A percentile compares a stretch with the other conserved stretches of the same genome.
Conservation (phyloP, 805 yeast genomes). For the Saccharomycopsis selenospora region DNA sequence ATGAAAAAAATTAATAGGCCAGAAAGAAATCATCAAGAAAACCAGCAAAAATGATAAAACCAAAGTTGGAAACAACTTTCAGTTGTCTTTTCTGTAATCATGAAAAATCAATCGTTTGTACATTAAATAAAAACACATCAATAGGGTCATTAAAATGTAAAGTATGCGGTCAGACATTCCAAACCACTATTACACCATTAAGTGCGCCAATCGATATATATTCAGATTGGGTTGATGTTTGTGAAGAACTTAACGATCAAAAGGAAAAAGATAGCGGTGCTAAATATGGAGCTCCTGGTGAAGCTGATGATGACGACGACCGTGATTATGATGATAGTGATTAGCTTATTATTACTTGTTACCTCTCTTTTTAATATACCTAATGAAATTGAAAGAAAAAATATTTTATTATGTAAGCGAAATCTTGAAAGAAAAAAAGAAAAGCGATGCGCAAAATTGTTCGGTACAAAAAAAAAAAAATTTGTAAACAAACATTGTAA, state of each 20-base stretch:
- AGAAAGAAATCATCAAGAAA: constrained; percentile 79
- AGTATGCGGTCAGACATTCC: constrained; percentile 90
- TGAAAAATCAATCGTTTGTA: constrained; percentile 83
- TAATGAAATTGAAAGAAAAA: too few relatives aligned
- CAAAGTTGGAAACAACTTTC: constrained; percentile 72
- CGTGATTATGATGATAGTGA: constrained; percentile 1
- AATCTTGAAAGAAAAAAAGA: too few relatives aligned
- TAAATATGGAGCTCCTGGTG: constrained; percentile 30
- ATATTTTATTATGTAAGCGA: too few relatives aligned
- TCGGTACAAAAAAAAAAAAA: too few relatives aligned
- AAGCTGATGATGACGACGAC: constrained; percentile 24
- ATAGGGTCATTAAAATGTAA: constrained; percentile 84
- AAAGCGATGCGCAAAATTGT: too few relatives aligned
- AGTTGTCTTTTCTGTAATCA: constrained; percentile 94
- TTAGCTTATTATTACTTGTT: too few relatives aligned
- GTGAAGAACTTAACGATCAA: constrained; percentile 79
- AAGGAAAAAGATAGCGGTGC: constrained; percentile 33
- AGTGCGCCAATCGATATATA: constrained; percentile 92
- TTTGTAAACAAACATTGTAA: too few relatives aligned
- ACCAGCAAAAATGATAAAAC: constrained; percentile 73
- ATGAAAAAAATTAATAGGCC: constrained; percentile 11
- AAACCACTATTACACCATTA: constrained; percentile 66
- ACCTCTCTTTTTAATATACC: too few relatives aligned
- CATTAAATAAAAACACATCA: constrained; percentile 77
- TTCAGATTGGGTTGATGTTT: constrained; percentile 97